A percentile compares a stretch with the other conserved stretches of the same genome.
phyloP scores from a whole-genome alignment of 129 eudicot species.

The carrot (Daucus carota) region DH1_v3.0 NC_030385.2:42371001-42371500 shows the following conservation, averaged over 20 bases:
- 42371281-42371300: background rate
- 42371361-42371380: background rate
- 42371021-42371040: background rate
- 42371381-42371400: background rate
- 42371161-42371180: conserved; percentile 69
- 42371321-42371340: background rate
- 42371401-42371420: background rate
- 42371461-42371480: no score
- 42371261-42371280: background rate
- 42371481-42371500: background rate
- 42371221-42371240: background rate
- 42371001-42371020: background rate
- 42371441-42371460: background rate
- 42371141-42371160: conserved; percentile 78
- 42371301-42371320: background rate
- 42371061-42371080: background rate
- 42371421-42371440: background rate
- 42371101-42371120: background rate
- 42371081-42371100: background rate
- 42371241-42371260: background rate
- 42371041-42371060: background rate
- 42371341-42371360: background rate
- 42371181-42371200: conserved; percentile 75
- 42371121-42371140: conserved; percentile 50
- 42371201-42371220: conserved; percentile 9